phyloP scores from a whole-genome alignment of 2,329 filamentous ascomycete genomes.

The Achaetomium macrosporum region DNA sequence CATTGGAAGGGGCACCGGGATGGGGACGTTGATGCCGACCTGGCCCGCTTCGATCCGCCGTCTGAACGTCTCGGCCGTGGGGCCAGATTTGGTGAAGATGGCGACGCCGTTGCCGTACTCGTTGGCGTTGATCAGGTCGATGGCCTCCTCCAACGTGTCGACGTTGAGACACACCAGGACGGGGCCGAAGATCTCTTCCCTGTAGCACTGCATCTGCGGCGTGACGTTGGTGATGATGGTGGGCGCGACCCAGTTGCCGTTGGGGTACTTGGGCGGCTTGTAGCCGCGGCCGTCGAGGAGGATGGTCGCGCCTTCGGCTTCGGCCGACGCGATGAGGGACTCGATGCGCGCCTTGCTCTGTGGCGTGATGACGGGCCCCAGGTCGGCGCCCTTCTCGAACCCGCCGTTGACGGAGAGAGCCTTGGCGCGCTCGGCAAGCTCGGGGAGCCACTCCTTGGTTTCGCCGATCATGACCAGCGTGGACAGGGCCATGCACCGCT shows the following conservation, averaged over 20 bases:
- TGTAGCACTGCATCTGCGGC: conserved; percentile 76
- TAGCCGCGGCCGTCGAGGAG: conserved; percentile 74
- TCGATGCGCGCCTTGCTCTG: conserved; percentile 76
- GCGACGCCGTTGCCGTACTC: conserved; percentile 83
- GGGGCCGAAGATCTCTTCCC: conserved; percentile 79
- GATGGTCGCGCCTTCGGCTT: conserved; percentile 75
- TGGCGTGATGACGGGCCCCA: conserved; percentile 76
- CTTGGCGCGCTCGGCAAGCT: conserved; percentile 72
- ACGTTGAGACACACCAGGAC: conserved; percentile 78
- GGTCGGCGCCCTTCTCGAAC: conserved; percentile 72
- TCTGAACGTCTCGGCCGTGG: conserved; percentile 73
- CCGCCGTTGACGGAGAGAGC: conserved; percentile 69
- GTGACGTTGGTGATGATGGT: conserved; percentile 80
- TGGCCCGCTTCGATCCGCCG: conserved; percentile 78
- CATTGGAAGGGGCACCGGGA: conserved; percentile 65
- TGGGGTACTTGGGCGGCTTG: conserved; percentile 71
- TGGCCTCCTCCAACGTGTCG: conserved; percentile 70
- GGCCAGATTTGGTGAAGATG: conserved; percentile 74
- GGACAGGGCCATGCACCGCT: conserved; percentile 81
- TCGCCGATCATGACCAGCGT: conserved; percentile 79
- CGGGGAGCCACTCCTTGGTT: conserved; percentile 74
- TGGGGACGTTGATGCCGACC: conserved; percentile 80
- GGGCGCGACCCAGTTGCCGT: conserved; percentile 80
- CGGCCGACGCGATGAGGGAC: conserved; percentile 65
- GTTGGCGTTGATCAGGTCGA: conserved; percentile 76